Evolutionary conservation across 139 green algal genomes (phyloP).

Genomic region (Chlamydomonas sphaeroides): DNA sequence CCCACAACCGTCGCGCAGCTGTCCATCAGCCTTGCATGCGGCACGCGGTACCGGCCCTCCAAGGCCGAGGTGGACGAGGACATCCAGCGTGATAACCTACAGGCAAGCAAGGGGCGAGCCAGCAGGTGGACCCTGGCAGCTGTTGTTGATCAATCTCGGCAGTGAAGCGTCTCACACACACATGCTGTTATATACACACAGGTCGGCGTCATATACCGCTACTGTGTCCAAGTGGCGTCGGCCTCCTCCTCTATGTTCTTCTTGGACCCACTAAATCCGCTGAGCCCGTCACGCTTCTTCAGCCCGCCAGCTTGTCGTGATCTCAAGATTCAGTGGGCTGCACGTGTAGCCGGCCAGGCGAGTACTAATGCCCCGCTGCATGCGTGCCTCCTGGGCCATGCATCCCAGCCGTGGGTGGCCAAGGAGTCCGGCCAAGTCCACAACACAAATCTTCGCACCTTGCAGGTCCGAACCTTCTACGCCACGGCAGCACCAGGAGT

Average conservation of each 20-base stretch:
- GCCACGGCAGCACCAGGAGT: neutral
- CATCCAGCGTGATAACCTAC: neutral
- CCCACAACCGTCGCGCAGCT: neutral
- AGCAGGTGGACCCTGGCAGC: neutral
- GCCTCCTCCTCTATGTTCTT: too few relatives aligned
- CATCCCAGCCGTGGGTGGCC: neutral
- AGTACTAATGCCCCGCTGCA: neutral
- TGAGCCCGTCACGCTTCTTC: neutral
- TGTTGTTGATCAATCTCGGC: too few relatives aligned
- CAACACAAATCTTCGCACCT: too few relatives aligned
- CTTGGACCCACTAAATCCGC: neutral
- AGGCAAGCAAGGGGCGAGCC: neutral
- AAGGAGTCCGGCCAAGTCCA: too few relatives aligned
- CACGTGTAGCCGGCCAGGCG: neutral
- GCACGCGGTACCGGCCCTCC: neutral
- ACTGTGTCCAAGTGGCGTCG: neutral
- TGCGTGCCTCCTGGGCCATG: too few relatives aligned
- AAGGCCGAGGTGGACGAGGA: neutral
- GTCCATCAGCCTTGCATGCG: neutral
- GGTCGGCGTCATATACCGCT: neutral
- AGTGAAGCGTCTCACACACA: too few relatives aligned
- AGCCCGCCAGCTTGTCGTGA: neutral
- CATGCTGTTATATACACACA: neutral
- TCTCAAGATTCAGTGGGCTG: neutral
- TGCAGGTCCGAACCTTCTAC: neutral